Evolutionary conservation across 345 rosid genomes (phyloP).

Genomic region (Eucalyptus albens): DNA sequence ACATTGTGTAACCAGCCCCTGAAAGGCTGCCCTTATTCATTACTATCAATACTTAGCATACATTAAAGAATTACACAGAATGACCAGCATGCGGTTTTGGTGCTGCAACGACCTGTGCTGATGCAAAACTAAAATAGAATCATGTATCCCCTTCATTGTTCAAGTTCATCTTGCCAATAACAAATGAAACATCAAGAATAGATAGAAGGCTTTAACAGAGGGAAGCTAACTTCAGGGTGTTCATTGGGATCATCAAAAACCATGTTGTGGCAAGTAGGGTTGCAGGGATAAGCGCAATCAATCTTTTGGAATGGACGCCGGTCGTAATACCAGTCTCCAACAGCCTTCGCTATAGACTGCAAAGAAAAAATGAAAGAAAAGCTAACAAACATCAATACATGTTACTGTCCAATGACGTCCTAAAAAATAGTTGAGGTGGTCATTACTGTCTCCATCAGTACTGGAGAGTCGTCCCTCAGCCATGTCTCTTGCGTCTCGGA

Average conservation of each 20-base stretch:
- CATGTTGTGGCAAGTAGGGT: constrained; percentile 70
- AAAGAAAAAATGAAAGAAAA: background rate
- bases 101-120: background rate
- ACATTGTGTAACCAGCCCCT: background rate
- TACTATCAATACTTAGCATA: background rate
- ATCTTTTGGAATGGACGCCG: constrained; percentile 52
- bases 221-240: background rate
- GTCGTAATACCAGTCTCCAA: constrained; percentile 85
- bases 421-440: background rate
- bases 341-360: constrained; percentile 80
- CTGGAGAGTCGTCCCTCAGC: constrained; percentile 63
- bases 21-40: background rate
- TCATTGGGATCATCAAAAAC: constrained; percentile 14
- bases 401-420: background rate
- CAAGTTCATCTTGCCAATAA: background rate
- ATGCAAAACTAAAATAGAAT: background rate
- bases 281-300: constrained; percentile 95
- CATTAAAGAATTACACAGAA: background rate
- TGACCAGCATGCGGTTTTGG: background rate
- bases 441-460: constrained; percentile 36
- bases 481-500: constrained; percentile 72
- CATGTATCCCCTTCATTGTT: background rate
- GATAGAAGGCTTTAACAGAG: background rate
- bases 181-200: background rate
- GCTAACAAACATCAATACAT: background rate